These are phyloP conservation scores for Wickerhamomyces hampshirensis DNA, from an alignment of 805 yeast species.

Conservation along the genomic window DNA sequence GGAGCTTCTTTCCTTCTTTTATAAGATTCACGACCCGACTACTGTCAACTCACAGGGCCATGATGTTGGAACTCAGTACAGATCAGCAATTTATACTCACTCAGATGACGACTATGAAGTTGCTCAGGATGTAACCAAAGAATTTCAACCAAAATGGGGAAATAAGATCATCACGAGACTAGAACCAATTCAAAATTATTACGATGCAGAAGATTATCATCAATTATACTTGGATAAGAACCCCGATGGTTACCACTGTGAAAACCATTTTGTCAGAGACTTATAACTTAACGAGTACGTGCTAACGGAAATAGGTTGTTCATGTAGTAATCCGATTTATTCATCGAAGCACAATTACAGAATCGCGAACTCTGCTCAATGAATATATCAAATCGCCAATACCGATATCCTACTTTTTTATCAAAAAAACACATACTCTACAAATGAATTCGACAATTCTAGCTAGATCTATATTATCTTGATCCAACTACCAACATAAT, in stretches of 20 bases:
- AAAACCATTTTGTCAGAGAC: slow-evolving; percentile 75
- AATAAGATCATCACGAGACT: slow-evolving; percentile 65
- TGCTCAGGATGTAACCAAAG: slow-evolving; percentile 43
- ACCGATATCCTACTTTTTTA: too few species aligned
- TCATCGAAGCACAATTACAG: too few species aligned
- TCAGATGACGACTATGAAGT: slow-evolving; percentile 37
- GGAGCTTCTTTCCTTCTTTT: slow-evolving; percentile 76
- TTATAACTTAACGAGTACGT: slow-evolving; percentile 7
- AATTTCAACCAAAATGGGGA: slow-evolving; percentile 66
- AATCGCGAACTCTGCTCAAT: too few species aligned
- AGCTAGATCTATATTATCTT: too few species aligned
- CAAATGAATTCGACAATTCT: too few species aligned
- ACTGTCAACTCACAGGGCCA: slow-evolving; percentile 79
- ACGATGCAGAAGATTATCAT: slow-evolving; percentile 96
- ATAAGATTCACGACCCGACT: slow-evolving; percentile 93
- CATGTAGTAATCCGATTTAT: too few species aligned
- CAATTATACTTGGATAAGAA: slow-evolving; percentile 76
- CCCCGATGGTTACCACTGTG: slow-evolving; percentile 86
- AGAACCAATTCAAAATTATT: slow-evolving; percentile 63
- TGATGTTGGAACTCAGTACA: slow-evolving; percentile 84
- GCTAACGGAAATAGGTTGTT: neutral
- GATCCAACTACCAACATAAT: too few species aligned
- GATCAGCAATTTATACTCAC: slow-evolving; percentile 75
- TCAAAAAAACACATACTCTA: too few species aligned
- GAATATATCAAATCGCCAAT: too few species aligned